These are phyloP conservation scores for Hemileia vastatrix DNA, from an alignment of 1,284 basidiomycete genomes.

Conservation along the genomic window DNA sequence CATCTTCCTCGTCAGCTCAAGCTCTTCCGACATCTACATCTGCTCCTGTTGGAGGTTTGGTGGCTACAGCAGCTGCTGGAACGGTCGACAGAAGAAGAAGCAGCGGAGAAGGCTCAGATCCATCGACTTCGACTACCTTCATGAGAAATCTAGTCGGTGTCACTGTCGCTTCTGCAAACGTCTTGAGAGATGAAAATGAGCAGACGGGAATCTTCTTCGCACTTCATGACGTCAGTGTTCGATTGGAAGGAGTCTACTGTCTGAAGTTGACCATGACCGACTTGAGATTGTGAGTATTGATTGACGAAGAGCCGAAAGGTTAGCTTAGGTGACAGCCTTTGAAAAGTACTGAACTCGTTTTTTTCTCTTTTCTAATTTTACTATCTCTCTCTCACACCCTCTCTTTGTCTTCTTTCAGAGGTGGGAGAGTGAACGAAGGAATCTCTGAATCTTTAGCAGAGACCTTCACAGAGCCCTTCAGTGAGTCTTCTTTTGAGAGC, in stretches of 20 bases:
- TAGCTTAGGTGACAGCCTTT: too few species aligned
- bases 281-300: conserved; percentile 26
- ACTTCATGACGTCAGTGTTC: conserved; percentile 36
- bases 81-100: background rate
- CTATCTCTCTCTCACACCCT: too few species aligned
- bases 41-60: background rate
- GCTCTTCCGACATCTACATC: background rate
- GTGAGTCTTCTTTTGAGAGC: too few species aligned
- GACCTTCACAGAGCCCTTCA: too few species aligned
- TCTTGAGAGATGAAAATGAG: conserved; percentile 35
- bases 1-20: background rate
- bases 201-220: conserved; percentile 38
- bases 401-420: too few species aligned
- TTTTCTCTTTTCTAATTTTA: too few species aligned
- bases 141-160: conserved; percentile 38
- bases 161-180: conserved; percentile 36
- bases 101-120: background rate
- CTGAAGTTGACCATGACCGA: conserved; percentile 37
- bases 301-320: background rate
- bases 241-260: conserved; percentile 36
- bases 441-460: too few species aligned
- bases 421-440: too few species aligned
- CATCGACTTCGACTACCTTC: conserved; percentile 14
- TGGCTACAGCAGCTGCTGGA: background rate
- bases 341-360: too few species aligned